Evolutionary conservation across 208 protist species (phyloP).

Genomic region (Dictyostelium gargantuum): DNA sequence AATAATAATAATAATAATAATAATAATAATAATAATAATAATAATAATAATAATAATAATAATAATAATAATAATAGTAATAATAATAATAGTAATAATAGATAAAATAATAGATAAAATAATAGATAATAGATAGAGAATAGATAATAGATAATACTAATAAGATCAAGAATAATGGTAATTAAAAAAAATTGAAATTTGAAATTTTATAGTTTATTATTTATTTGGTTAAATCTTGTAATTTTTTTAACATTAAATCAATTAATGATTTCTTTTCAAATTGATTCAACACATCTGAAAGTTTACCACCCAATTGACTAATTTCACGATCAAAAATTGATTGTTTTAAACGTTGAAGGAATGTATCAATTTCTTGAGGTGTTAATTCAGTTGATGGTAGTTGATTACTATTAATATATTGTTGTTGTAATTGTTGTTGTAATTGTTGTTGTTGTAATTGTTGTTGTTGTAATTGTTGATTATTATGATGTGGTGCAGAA

Average conservation of each 20-base stretch:
- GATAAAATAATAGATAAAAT: too few relatives aligned
- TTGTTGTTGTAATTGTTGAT: not conserved
- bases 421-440: not conserved
- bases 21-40: too few relatives aligned
- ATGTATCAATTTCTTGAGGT: not conserved
- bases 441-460: not conserved
- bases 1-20: too few relatives aligned
- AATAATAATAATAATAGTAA: too few relatives aligned
- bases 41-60: too few relatives aligned
- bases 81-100: too few relatives aligned
- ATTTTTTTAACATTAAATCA: constrained; percentile 37
- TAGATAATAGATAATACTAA: too few relatives aligned
- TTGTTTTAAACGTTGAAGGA: constrained; percentile 5
- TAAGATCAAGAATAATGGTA: too few relatives aligned
- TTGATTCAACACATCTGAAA: not conserved
- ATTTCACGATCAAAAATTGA: constrained; percentile 2
- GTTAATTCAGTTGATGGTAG: not conserved
- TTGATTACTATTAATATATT: not conserved
- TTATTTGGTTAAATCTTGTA: constrained; percentile 47
- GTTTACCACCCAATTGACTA: not conserved
- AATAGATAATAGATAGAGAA: too few relatives aligned
- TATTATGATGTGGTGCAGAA: not conserved
- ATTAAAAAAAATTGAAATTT: too few relatives aligned
- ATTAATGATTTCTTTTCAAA: constrained; percentile 12
- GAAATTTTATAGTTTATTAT: too few relatives aligned